phyloP scores from a whole-genome alignment of 83 land plant species.

The Larix sibirica region DNA sequence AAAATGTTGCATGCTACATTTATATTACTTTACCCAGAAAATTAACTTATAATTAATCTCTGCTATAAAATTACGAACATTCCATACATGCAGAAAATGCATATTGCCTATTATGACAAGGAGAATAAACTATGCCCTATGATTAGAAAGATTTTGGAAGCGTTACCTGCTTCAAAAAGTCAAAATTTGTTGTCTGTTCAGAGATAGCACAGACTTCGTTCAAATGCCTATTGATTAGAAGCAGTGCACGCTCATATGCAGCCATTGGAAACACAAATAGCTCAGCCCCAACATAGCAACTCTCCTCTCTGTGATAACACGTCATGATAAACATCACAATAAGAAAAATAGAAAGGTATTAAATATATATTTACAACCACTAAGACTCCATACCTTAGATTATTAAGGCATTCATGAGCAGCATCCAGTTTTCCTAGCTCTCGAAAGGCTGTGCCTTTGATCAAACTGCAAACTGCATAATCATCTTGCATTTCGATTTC shows the following conservation, averaged over 20 bases:
- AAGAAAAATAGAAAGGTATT: not conserved
- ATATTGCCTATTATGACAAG: not conserved
- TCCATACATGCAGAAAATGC: not conserved
- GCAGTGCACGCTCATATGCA: constrained; percentile 44
- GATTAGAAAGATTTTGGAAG: not conserved
- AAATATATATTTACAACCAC: not conserved
- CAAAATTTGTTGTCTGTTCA: constrained; percentile 9
- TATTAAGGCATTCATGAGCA: constrained; percentile 25
- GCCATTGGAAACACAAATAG: constrained; percentile 47
- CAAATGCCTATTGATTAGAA: constrained; percentile 26
- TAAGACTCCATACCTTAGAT: constrained; percentile 18
- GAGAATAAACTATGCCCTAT: not conserved
- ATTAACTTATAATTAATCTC: not conserved
- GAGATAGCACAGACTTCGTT: not conserved
- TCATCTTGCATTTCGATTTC: constrained; percentile 31
- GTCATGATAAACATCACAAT: not conserved
- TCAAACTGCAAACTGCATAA: constrained; percentile 29
- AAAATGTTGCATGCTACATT: no score
- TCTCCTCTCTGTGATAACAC: constrained; percentile 26
- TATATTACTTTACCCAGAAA: no score
- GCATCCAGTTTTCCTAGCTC: constrained; percentile 37
- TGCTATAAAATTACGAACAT: not conserved
- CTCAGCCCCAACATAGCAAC: constrained; percentile 33
- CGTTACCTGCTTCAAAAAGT: constrained; percentile 27
- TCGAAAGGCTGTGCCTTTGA: constrained; percentile 41